Conservation (phyloP, 768 basidiomycete species). For the Cystobasidium tubakii region DNA sequence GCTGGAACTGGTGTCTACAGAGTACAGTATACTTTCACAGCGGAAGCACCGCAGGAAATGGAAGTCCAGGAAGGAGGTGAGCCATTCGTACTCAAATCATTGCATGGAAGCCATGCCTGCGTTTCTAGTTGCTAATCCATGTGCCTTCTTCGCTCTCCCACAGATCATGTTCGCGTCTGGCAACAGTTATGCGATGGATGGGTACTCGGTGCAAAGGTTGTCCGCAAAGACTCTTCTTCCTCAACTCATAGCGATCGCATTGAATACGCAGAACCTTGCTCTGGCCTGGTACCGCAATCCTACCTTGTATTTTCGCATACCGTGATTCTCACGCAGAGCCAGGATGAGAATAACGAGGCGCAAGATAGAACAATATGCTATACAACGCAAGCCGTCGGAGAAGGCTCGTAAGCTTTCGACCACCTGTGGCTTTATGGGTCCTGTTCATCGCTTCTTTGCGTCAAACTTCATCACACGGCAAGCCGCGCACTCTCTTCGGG, state of each 20-base stretch:
- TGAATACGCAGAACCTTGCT: not conserved
- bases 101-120: not conserved
- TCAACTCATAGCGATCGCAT: not conserved
- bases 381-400: not conserved
- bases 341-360: not conserved
- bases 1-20: not conserved
- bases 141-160: not conserved
- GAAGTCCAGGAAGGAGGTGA: slow-evolving; percentile 6
- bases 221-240: not conserved
- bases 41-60: slow-evolving; percentile 31
- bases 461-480: too few species aligned
- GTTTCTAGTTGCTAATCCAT: not conserved
- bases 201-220: slow-evolving; percentile 26
- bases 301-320: slow-evolving; percentile 5
- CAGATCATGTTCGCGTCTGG: slow-evolving; percentile 27
- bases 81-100: not conserved
- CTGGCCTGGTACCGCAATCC: slow-evolving; percentile 5
- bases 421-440: too few species aligned
- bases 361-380: not conserved
- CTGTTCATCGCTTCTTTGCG: too few species aligned
- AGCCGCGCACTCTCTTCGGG: too few species aligned
- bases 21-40: slow-evolving; percentile 14
- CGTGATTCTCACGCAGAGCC: not conserved
- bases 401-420: too few species aligned
- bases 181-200: slow-evolving; percentile 28